A percentile compares a stretch with the other conserved stretches of the same genome.
Evolutionary conservation across 371 early-diverging fungal species (phyloP).

Genomic region (Mortierella sp.): DNA sequence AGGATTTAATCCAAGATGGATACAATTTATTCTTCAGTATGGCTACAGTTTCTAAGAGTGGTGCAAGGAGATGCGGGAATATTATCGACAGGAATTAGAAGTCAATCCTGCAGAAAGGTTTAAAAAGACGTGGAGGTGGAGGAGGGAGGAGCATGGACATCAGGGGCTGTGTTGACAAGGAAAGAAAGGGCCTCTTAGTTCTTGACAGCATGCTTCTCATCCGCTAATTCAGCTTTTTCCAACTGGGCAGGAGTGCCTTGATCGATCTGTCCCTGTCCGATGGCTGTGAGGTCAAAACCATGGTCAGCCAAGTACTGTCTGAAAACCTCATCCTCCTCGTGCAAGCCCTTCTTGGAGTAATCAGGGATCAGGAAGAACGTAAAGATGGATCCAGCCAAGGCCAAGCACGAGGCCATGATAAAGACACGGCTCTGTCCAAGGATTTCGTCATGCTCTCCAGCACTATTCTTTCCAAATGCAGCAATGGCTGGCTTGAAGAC

Average conservation of each 20-base stretch:
- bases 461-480: slow-evolving; percentile 42
- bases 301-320: slow-evolving; percentile 57
- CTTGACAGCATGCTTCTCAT: slow-evolving; percentile 5
- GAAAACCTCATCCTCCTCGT: slow-evolving; percentile 60
- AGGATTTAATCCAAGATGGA: too few relatives aligned
- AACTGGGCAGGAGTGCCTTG: not conserved
- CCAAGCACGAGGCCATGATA: slow-evolving; percentile 59
- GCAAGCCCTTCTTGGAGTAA: slow-evolving; percentile 53
- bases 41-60: too few relatives aligned
- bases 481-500: slow-evolving; percentile 57
- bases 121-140: too few relatives aligned
- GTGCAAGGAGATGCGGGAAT: too few relatives aligned
- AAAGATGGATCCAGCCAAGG: slow-evolving; percentile 55
- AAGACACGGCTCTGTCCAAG: slow-evolving; percentile 56
- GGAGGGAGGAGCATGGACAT: too few relatives aligned
- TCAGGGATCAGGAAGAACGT: slow-evolving; percentile 54
- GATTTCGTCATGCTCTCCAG: slow-evolving; percentile 45
- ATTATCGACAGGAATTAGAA: too few relatives aligned
- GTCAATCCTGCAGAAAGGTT: too few relatives aligned
- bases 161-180: too few relatives aligned
- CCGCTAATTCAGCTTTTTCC: not conserved
- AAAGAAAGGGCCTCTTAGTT: too few relatives aligned
- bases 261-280: slow-evolving; percentile 33
- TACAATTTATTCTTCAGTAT: too few relatives aligned
- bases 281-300: slow-evolving; percentile 58